phyloP scores from a whole-genome alignment of 257 asterid genomes.

The Craterostigma plantagineum region DNA sequence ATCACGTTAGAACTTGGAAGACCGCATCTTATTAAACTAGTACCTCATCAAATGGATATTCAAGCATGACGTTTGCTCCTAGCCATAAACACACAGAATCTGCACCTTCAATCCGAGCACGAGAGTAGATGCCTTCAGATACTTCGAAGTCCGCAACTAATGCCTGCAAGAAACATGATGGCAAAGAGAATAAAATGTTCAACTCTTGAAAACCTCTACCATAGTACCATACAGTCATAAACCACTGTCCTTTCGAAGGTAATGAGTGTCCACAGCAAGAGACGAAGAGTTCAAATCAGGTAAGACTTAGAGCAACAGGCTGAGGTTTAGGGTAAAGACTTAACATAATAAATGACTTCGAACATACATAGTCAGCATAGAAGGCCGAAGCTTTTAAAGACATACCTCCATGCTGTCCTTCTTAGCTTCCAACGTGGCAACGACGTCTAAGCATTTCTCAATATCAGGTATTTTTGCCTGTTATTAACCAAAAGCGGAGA shows the following conservation, averaged over 20 bases:
- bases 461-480: slow-evolving; percentile 93
- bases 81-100: slow-evolving; percentile 92
- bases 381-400: slow-evolving; percentile 8
- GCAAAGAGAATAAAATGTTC: slow-evolving; percentile 3
- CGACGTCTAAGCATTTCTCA: slow-evolving; percentile 67
- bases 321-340: no score
- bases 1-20: slow-evolving; percentile 1
- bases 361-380: no score
- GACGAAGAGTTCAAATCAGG: no score
- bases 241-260: no score
- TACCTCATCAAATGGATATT: slow-evolving; percentile 85
- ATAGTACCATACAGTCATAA: neutral
- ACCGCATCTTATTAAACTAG: neutral
- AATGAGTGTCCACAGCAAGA: no score
- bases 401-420: slow-evolving; percentile 78
- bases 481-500: slow-evolving; percentile 1
- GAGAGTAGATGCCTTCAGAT: slow-evolving; percentile 87
- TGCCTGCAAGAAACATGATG: slow-evolving; percentile 30
- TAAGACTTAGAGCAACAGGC: no score
- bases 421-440: slow-evolving; percentile 55
- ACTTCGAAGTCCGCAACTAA: slow-evolving; percentile 81
- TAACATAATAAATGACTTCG: no score
- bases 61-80: slow-evolving; percentile 96
- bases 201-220: no score
- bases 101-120: slow-evolving; percentile 61